Base-by-base conservation (phyloP, 371 early-diverging fungal genomes). In the Lichtheimia ramosa region DNA sequence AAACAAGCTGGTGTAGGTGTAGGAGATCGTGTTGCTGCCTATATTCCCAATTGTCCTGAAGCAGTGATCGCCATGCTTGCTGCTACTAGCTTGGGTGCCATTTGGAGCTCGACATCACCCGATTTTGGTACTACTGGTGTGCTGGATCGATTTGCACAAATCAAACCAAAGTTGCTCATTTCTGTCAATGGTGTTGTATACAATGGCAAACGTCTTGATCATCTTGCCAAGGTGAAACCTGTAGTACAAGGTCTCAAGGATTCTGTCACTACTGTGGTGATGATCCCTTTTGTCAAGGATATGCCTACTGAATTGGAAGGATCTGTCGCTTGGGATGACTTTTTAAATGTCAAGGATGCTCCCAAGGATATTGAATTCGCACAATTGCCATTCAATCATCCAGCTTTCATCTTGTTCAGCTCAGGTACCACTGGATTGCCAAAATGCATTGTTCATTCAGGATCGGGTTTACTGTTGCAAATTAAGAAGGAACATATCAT, bases 381-480 rank as follows among this genome's bases (percentile, higher is more conserved):
- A 61, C 93, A 91, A 63, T 73, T 98, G 10, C 89, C 95, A 8
- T 96, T 97, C 66, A 87, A 95, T 64, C 96, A 97, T 66, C 97
- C 97, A 6, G 82, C 98, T 14, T 96, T 92, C 66, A 96, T 97
- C 56, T 74, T 99, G 59, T 99, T 94, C 76, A 95, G 95, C 23
- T 96, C 96, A 3, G 99, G 99, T 14, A 98, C 98, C 1, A 99
- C 99, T 0, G 94, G 94, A 34, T 87, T 92, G 56, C 99, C 99
- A 18, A 99, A 99, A 68, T 99, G 99, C 66, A 90, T 99, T 46
- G 96, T 97, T 20, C 99, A 99, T 73, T 90, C 93, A 6, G 93
- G 96, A 20, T 98, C 94, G 28, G 95, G 96, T 39, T 76, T 92
- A 57, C 72, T 98, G 20, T 77, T 98, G 53, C 96, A 98, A 74